These are phyloP conservation scores for Eimeria praecox DNA, from an alignment of 169 alveolate species.

Conservation along the genomic window DNA sequence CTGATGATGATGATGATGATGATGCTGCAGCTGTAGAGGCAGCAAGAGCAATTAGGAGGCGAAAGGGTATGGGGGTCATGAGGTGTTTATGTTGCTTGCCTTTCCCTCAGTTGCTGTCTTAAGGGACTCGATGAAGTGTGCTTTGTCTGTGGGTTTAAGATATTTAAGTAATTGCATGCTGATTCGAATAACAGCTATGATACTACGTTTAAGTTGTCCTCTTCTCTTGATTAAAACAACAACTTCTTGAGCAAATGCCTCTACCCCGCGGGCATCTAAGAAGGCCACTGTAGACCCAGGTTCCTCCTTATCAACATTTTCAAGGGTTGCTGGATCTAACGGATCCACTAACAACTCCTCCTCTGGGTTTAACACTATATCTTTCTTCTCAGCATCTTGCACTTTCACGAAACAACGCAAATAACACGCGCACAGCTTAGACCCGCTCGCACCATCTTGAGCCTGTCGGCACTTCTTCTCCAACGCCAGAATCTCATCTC, in stretches of 20 bases:
- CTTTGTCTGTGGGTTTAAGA: background rate
- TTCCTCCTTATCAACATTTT: background rate
- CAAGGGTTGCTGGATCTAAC: background rate
- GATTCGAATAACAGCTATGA: conserved; percentile 70
- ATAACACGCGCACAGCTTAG: conserved; percentile 62
- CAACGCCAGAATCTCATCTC: conserved; percentile 68
- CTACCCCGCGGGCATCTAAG: conserved; percentile 43
- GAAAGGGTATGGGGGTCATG: background rate
- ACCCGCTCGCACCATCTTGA: conserved; percentile 73
- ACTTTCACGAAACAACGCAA: conserved; percentile 42
- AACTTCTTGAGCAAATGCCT: conserved; percentile 9
- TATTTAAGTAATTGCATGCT: conserved; percentile 67
- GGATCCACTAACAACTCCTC: conserved; percentile 12
- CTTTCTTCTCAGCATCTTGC: conserved; percentile 28
- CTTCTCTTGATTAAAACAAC: conserved; percentile 82
- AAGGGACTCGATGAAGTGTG: conserved; percentile 55
- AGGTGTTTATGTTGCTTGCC: background rate
- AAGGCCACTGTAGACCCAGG: background rate
- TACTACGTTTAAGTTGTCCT: conserved; percentile 86
- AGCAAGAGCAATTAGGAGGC: no score
- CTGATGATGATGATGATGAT: no score
- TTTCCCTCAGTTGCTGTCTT: conserved; percentile 75
- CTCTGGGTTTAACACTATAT: background rate
- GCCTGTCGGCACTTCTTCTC: conserved; percentile 85
- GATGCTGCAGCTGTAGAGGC: conserved; percentile 17